Percentiles rank a stretch among this genome's conserved stretches.
Evolutionary conservation across 805 yeast species (phyloP).

Genomic region (Ogataea minuta): DNA sequence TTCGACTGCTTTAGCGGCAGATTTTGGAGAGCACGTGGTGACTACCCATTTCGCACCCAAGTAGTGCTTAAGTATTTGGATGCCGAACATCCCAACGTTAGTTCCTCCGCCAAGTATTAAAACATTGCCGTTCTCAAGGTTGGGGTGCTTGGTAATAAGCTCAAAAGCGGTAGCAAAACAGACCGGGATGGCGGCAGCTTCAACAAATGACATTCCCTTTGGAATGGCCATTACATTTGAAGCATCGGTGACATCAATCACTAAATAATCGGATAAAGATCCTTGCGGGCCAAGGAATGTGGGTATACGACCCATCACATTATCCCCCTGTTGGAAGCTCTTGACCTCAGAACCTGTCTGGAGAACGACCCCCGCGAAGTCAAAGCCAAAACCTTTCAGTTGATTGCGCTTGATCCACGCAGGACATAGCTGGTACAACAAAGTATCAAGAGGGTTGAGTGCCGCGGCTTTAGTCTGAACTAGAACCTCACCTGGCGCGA

Average conservation of each 20-base stretch:
- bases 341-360: slow-evolving; percentile 19
- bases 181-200: slow-evolving; percentile 67
- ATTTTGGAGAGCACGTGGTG: slow-evolving; percentile 44
- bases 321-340: slow-evolving; percentile 17
- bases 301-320: slow-evolving; percentile 14
- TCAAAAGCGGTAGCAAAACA: slow-evolving; percentile 61
- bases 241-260: slow-evolving; percentile 35
- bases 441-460: slow-evolving; percentile 21
- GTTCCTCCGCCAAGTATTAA: slow-evolving; percentile 76
- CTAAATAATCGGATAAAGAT: slow-evolving; percentile 44
- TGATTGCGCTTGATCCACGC: slow-evolving; percentile 2
- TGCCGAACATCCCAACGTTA: slow-evolving; percentile 55
- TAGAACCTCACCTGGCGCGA: slow-evolving; percentile 18
- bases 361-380: slow-evolving; percentile 21
- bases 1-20: slow-evolving; percentile 23
- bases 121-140: slow-evolving; percentile 44
- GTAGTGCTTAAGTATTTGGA: slow-evolving; percentile 54
- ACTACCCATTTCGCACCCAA: slow-evolving; percentile 50
- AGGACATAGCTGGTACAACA: slow-evolving; percentile 11
- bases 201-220: slow-evolving; percentile 41
- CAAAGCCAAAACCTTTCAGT: slow-evolving; percentile 19
- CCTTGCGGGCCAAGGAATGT: slow-evolving; percentile 29
- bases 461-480: slow-evolving; percentile 18
- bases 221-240: slow-evolving; percentile 46
- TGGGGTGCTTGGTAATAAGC: slow-evolving; percentile 21